phyloP scores from a whole-genome alignment of 257 asterid species.

The Nicotiana sylvestris region DNA sequence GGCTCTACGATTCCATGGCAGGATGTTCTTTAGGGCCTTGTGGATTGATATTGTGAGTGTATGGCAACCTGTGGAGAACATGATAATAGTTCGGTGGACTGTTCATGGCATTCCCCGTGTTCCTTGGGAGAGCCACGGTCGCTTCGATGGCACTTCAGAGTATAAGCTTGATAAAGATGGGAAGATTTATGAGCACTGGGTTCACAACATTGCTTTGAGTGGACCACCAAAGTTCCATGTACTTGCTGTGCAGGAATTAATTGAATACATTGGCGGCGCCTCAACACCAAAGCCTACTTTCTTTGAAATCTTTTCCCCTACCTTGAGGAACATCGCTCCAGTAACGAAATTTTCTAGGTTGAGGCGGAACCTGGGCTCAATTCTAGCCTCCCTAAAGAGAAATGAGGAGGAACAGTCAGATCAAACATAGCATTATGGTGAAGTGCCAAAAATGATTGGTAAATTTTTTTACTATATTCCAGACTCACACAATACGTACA shows the following conservation, averaged over 20 bases:
- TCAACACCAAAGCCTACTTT: constrained; percentile 92
- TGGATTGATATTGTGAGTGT: constrained; percentile 91
- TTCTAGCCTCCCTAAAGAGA: constrained; percentile 25
- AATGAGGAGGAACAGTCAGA: constrained; percentile 30
- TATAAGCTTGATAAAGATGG: constrained; percentile 94
- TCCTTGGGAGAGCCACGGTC: constrained; percentile 91
- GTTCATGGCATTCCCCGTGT: constrained; percentile 84
- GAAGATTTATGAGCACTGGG: constrained; percentile 89
- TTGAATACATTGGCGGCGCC: constrained; percentile 61
- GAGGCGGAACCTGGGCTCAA: constrained; percentile 39
- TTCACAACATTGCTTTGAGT: constrained; percentile 82
- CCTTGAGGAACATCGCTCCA: constrained; percentile 25
- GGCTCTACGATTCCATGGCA: constrained; percentile 81
- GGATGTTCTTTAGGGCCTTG: constrained; percentile 65
- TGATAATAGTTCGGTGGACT: constrained; percentile 93
- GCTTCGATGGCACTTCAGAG: constrained; percentile 97
- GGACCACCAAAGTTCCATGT: constrained; percentile 74
- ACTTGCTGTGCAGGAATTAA: constrained; percentile 58
- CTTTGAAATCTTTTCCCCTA: constrained; percentile 52
- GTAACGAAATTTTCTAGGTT: constrained; percentile 31
- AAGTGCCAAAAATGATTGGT: not conserved
- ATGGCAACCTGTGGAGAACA: constrained; percentile 90
- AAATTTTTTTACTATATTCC: not conserved
- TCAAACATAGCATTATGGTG: constrained; percentile 2
- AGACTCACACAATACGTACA: not conserved